phyloP scores from a whole-genome alignment of 176 grass and related monocot genomes.

The Oryza longistaminata region DNA sequence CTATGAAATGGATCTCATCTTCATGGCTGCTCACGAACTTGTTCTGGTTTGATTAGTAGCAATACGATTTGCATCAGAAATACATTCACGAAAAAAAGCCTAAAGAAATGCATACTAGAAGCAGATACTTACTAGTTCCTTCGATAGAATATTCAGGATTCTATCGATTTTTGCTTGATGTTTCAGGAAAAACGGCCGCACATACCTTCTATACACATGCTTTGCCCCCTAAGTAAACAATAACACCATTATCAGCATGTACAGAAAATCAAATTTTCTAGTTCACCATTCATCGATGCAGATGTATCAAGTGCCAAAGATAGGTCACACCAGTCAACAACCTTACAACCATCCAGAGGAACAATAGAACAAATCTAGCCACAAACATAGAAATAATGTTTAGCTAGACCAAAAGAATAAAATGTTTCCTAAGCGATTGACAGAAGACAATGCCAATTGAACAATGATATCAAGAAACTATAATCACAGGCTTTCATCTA shows the following conservation, averaged over 20 bases:
- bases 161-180: constrained; percentile 89
- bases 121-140: constrained; percentile 72
- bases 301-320: background rate
- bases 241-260: constrained; percentile 23
- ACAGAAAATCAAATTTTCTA: background rate
- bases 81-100: constrained; percentile 18
- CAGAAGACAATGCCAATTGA: background rate
- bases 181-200: constrained; percentile 72
- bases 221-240: constrained; percentile 76
- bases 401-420: background rate
- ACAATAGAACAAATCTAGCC: constrained; percentile 10
- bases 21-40: constrained; percentile 82
- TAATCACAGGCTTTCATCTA: constrained; percentile 13
- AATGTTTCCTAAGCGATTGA: background rate
- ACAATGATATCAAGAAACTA: background rate
- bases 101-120: background rate
- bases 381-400: background rate
- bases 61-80: constrained; percentile 31
- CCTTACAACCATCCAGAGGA: background rate
- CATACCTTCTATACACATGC: constrained; percentile 73
- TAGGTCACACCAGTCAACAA: background rate
- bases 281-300: background rate
- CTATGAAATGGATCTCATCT: constrained; percentile 77
- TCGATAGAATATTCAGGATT: constrained; percentile 61
- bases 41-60: constrained; percentile 47